Evolutionary conservation across 495 filamentous ascomycete genomes (phyloP).

Genomic region (Rusavskia elegans): DNA sequence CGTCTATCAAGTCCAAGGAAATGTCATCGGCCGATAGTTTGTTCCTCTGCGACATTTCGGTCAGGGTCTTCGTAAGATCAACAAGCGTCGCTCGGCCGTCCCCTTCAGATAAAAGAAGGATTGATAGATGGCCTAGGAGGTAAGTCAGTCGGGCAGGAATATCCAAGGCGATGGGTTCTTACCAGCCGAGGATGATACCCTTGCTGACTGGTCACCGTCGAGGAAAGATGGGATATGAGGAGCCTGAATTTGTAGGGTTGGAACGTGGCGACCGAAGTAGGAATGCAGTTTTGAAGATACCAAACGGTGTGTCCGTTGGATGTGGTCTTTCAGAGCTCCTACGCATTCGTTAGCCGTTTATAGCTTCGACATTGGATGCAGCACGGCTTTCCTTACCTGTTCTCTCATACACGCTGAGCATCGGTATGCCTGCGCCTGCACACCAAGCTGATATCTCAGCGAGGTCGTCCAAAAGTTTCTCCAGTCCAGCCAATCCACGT

Average conservation of each 20-base stretch:
- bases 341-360: not conserved
- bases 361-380: no score
- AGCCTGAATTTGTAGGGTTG: constrained; percentile 53
- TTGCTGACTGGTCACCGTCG: constrained; percentile 15
- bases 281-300: constrained; percentile 57
- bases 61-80: constrained; percentile 84
- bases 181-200: not conserved
- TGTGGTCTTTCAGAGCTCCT: constrained; percentile 78
- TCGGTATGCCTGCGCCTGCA: constrained; percentile 67
- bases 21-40: constrained; percentile 70
- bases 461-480: constrained; percentile 74
- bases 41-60: constrained; percentile 83
- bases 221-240: constrained; percentile 50
- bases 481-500: constrained; percentile 47
- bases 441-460: constrained; percentile 87
- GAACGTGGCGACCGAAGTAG: constrained; percentile 62
- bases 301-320: constrained; percentile 57
- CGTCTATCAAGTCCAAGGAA: constrained; percentile 72
- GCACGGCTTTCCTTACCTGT: constrained; percentile 42
- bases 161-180: not conserved
- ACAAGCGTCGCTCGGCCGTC: constrained; percentile 88
- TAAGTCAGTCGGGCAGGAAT: not conserved
- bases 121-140: constrained; percentile 37
- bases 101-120: constrained; percentile 77
- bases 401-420: constrained; percentile 79